Conservation (phyloP, 371 early-diverging fungal genomes). For the Lichtheimia ramosa region DNA sequence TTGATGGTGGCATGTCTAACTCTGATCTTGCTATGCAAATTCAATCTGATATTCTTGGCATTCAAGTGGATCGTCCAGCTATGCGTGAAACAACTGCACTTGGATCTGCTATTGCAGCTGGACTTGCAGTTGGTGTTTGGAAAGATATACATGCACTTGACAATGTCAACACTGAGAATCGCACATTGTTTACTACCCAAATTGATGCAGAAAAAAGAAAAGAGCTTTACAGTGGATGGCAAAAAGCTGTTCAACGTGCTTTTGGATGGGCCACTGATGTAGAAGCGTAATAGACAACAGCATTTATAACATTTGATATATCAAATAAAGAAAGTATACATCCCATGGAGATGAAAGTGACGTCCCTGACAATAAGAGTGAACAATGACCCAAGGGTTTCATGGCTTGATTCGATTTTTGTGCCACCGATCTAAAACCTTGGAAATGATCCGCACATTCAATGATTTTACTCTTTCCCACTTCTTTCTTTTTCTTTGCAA, state of each 20-base stretch:
- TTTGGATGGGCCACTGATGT: slow-evolving; percentile 57
- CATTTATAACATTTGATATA: not conserved
- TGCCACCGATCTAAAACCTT: slow-evolving; percentile 3
- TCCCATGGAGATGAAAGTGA: not conserved
- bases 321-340: not conserved
- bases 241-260: slow-evolving; percentile 80
- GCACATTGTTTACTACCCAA: slow-evolving; percentile 42
- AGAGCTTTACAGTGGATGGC: slow-evolving; percentile 74
- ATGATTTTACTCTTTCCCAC: not conserved
- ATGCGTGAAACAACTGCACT: slow-evolving; percentile 95
- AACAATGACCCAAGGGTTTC: not conserved
- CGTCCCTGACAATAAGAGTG: not conserved
- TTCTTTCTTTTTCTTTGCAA: not conserved
- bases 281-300: not conserved
- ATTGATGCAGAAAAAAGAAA: slow-evolving; percentile 58
- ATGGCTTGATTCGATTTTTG: not conserved
- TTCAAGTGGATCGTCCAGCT: slow-evolving; percentile 82
- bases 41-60: slow-evolving; percentile 88
- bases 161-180: slow-evolving; percentile 36
- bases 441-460: not conserved
- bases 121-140: slow-evolving; percentile 83
- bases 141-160: slow-evolving; percentile 32
- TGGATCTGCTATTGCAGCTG: slow-evolving; percentile 96
- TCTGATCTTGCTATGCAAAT: slow-evolving; percentile 91
- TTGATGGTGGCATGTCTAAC: slow-evolving; percentile 95